Base-by-base conservation (phyloP, 2,329 filamentous ascomycete species). In the Talaromyces sp. region DNA sequence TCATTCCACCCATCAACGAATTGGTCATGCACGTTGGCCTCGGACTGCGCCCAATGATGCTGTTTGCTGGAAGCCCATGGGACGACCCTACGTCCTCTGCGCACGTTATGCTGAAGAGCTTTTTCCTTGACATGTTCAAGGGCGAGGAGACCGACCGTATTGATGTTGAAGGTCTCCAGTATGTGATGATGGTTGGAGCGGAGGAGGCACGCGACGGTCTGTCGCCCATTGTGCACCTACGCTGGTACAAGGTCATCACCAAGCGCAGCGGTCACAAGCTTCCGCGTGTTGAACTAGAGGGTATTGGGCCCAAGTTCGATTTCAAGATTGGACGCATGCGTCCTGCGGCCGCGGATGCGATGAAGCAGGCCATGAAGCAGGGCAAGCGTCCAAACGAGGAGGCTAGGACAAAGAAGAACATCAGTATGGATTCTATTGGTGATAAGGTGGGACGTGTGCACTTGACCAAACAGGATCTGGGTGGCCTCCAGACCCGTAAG, bases 361-460 rank as follows among this genome's bases (percentile, higher is more conserved):
- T 88, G 82, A 97, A 96, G 83, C 89, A 93, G 75, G 91, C 93
- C 16, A 82, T 97, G 83, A 90, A 87, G 83, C 91, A 88, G 78
- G 83, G 90, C 46, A 92, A 88, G 81, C 85, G 84, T 35, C 74
- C 73, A 10, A 75, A 76, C 43, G 67, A 74, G 58, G 70, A 81
- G 66, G 70, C 78, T 56, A 79, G 76, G 75, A 87, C 88, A 56
- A 97, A 96, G 88, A 99, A 99, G 88, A 99, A 99, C 75, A 88
- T 99, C 65, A 84, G 86, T 49, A 95, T 89, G 52, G 92, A 97
- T 72, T 76, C 86, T 39, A 91, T 99, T 77, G 94, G 94, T 71
- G 94, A 99, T 76, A 97, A 97, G 86, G 82, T 97, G 60, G 94
- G 93, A 58, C 87, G 91, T 64, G 89, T 99, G 58, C 94, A 99